phyloP scores from a whole-genome alignment of 345 rosid genomes.

The Syzygium grande region DNA sequence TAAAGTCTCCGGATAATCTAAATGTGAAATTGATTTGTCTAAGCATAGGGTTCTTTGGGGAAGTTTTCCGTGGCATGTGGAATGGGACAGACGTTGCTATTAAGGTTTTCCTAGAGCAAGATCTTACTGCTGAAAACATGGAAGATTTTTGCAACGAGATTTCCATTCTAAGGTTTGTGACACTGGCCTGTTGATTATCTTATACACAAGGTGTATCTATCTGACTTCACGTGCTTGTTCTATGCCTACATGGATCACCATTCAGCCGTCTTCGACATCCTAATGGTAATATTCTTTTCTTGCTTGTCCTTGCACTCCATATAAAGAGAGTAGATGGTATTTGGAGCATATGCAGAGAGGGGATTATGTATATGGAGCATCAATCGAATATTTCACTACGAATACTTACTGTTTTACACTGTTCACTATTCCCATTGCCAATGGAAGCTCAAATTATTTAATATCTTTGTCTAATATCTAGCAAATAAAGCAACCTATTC shows the following conservation, averaged over 20 bases:
- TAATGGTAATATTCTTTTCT: slow-evolving; percentile 52
- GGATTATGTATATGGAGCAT: background rate
- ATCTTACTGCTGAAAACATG: slow-evolving; percentile 94
- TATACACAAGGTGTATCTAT: slow-evolving; percentile 1
- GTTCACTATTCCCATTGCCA: background rate
- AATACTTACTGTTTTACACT: background rate
- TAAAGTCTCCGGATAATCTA: background rate
- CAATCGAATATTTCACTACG: background rate
- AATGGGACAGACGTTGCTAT: slow-evolving; percentile 98
- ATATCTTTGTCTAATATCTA: background rate
- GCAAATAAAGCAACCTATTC: background rate
- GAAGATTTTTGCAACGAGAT: slow-evolving; percentile 98
- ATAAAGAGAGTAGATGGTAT: background rate
- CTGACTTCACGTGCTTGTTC: background rate
- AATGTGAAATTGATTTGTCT: background rate
- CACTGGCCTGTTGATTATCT: slow-evolving; percentile 3
- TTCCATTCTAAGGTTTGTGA: slow-evolving; percentile 77
- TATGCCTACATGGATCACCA: slow-evolving; percentile 20
- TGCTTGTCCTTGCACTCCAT: background rate
- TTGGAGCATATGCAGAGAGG: background rate
- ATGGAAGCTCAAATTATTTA: background rate
- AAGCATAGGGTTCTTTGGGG: slow-evolving; percentile 77
- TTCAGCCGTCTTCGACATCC: slow-evolving; percentile 97
- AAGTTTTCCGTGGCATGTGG: slow-evolving; percentile 97
- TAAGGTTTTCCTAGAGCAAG: slow-evolving; percentile 95